Base-by-base conservation (phyloP, 2,329 filamentous ascomycete species). In the Xylaria sp. region DNA sequence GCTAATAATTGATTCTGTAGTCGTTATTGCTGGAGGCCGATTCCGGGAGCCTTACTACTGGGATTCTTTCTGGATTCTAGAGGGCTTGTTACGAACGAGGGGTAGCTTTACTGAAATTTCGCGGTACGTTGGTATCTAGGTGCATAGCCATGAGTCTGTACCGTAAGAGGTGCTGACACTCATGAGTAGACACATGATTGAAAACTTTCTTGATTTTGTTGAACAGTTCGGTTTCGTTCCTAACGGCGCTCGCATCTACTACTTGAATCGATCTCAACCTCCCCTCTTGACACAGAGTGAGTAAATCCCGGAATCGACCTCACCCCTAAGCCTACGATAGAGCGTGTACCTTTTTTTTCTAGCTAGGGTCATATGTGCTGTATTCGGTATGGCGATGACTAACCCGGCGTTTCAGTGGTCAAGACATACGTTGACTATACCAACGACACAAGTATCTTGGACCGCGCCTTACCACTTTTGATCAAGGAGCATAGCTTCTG, bases 41-140 rank as follows among this genome's bases (percentile, higher is more conserved):
- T 90, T 90, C 78, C 80, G 87, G 33, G 88, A 90, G 74, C 82
- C 86, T 1, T 90, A 90, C 71, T 90, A 90, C 73, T 90, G 87
- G 87, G 87, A 90, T 72, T 87, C 85, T 31, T 90, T 84, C 76
- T 89, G 86, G 87, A 88, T 90, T 49, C 68, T 90, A 47, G 84
- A 88, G 74, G 88, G 88, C 23, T 78, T 90, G 23, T 75, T 90
- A 33, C 82, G 87, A 47, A 90, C 87, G 0, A 82, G 85, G 15
- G 88, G 87, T 37, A 82, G 82, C 44, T 90, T 89, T 64, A 83
- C 83, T 6, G 74, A 84, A 33, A 88, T 90, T 62, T 84, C 87
- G 3, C 81, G 80, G 72, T 74, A 49, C 23, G 68, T 48, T 15
- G 3, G 13, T 31, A 37, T 52, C 29, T 5, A 5, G 54, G 19